These are phyloP conservation scores for Linum trigynum DNA, from an alignment of 345 rosid genomes.

Conservation along the genomic window DNA sequence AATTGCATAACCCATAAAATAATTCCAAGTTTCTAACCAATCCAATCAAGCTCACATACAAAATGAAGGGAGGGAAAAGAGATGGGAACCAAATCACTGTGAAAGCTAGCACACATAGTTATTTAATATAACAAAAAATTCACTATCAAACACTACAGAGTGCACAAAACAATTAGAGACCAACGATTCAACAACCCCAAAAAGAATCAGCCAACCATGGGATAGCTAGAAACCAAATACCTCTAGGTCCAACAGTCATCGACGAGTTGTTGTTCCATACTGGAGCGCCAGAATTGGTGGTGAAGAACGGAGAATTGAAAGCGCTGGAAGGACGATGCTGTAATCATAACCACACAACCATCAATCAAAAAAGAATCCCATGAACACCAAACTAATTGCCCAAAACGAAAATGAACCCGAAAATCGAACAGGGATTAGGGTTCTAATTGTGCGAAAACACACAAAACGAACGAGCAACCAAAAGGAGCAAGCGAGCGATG, in stretches of 20 bases:
- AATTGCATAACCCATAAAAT: no score
- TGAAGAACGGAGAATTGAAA: constrained; percentile 51
- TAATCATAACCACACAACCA: not conserved
- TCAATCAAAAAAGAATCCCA: not conserved
- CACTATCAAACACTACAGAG: not conserved
- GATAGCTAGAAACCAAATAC: constrained; percentile 18
- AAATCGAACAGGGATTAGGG: not conserved
- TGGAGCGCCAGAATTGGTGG: constrained; percentile 77
- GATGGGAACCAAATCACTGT: no score
- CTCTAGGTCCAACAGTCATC: constrained; percentile 73
- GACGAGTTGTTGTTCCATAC: constrained; percentile 76
- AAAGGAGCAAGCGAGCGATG: not conserved
- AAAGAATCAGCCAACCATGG: not conserved
- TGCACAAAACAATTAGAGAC: not conserved
- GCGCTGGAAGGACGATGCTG: constrained; percentile 71
- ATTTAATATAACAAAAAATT: no score
- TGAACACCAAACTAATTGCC: not conserved
- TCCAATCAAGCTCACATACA: no score
- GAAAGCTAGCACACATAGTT: no score
- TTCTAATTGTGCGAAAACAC: not conserved
- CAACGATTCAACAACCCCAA: not conserved
- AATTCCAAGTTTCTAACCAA: no score
- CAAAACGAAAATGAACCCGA: not conserved
- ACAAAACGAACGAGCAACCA: not conserved
- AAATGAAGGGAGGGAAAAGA: no score